Percentiles rank a stretch among this genome's conserved stretches.
phyloP scores from a whole-genome alignment of 116 monocot species.

The Cymodocea nodosa region DNA sequence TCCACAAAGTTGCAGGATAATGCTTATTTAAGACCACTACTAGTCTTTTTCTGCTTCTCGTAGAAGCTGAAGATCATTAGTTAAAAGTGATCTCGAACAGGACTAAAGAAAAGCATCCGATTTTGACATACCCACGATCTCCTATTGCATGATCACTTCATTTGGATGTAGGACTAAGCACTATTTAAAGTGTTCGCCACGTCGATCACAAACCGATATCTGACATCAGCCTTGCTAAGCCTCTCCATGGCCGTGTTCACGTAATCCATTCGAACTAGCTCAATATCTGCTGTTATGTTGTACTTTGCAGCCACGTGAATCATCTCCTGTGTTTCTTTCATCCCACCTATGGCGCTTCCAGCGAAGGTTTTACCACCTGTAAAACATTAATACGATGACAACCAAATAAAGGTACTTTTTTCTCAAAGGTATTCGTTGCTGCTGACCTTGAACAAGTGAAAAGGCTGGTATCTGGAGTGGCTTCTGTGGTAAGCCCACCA shows the following conservation, averaged over 20 bases:
- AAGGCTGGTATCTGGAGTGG: slow-evolving; percentile 18
- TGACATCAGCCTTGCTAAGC: slow-evolving; percentile 14
- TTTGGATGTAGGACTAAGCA: not conserved
- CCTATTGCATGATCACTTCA: too few species aligned
- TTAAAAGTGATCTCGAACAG: too few species aligned
- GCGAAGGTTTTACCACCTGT: slow-evolving; percentile 17
- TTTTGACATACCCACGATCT: too few species aligned
- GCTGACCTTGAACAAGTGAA: slow-evolving; percentile 10
- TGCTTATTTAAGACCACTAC: too few species aligned
- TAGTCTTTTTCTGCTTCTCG: too few species aligned
- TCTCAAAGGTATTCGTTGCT: not conserved
- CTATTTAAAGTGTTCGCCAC: slow-evolving; percentile 13
- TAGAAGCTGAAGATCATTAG: too few species aligned
- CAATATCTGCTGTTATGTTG: slow-evolving; percentile 19
- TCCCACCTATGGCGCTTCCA: slow-evolving; percentile 24
- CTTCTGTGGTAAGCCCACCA: slow-evolving; percentile 24
- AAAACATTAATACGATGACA: not conserved
- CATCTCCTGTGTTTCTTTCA: slow-evolving; percentile 27
- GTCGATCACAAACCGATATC: slow-evolving; percentile 23
- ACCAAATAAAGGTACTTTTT: too few species aligned
- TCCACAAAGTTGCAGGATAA: too few species aligned
- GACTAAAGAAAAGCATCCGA: too few species aligned
- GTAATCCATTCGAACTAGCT: slow-evolving; percentile 19
- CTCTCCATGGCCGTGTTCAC: slow-evolving; percentile 23
- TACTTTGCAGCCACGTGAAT: slow-evolving; percentile 20